These are phyloP conservation scores for Phaeomoniella chlamydospora DNA, from an alignment of 2,329 filamentous ascomycete genomes.

Conservation along the genomic window DNA sequence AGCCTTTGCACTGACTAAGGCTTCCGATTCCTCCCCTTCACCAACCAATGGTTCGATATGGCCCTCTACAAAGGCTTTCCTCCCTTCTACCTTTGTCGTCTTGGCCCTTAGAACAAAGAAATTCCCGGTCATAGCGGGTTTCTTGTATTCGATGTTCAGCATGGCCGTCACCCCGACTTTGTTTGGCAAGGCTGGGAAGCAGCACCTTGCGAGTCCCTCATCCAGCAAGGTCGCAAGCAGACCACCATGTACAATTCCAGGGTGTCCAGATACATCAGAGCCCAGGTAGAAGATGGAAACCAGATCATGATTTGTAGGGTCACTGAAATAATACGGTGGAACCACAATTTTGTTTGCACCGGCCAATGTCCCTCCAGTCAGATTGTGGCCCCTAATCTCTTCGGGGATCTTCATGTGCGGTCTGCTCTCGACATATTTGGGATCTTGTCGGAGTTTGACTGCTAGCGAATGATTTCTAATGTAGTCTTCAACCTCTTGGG, in stretches of 20 bases:
- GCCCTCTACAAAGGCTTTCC: slow-evolving; percentile 90
- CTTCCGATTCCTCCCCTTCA: slow-evolving; percentile 45
- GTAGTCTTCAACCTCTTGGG: slow-evolving; percentile 50
- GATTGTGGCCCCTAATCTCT: slow-evolving; percentile 53
- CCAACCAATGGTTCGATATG: slow-evolving; percentile 62
- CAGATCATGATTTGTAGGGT: slow-evolving; percentile 53
- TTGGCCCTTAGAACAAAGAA: slow-evolving; percentile 67
- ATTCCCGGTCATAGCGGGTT: slow-evolving; percentile 59
- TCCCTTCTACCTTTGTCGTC: slow-evolving; percentile 74
- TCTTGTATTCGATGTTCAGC: slow-evolving; percentile 67
- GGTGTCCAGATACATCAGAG: slow-evolving; percentile 70
- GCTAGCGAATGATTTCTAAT: slow-evolving; percentile 67
- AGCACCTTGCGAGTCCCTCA: slow-evolving; percentile 76
- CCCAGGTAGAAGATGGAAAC: slow-evolving; percentile 68
- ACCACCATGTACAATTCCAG: slow-evolving; percentile 80
- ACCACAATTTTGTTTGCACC: slow-evolving; percentile 65
- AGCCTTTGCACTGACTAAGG: slow-evolving; percentile 70
- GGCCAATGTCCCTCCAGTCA: slow-evolving; percentile 68
- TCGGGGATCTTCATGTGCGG: slow-evolving; percentile 78
- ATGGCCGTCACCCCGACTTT: slow-evolving; percentile 78
- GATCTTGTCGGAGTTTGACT: slow-evolving; percentile 49
- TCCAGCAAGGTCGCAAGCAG: slow-evolving; percentile 85
- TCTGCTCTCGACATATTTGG: slow-evolving; percentile 58
- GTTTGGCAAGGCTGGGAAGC: slow-evolving; percentile 76
- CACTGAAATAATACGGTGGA: slow-evolving; percentile 64